phyloP scores from a whole-genome alignment of 306 rosid species.

The Gastrolobium bilobum region DNA sequence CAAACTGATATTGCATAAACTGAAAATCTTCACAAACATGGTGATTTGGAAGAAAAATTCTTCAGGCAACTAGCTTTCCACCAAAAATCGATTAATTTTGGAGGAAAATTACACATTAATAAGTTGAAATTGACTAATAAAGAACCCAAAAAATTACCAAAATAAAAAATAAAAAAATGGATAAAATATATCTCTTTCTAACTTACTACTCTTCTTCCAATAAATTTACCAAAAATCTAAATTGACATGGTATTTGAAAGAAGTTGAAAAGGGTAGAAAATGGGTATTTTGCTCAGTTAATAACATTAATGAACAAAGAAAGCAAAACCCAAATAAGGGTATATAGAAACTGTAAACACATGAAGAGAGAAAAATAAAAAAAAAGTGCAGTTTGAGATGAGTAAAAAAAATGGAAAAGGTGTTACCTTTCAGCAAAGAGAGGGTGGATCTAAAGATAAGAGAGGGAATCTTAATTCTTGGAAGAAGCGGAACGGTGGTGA shows the following conservation, averaged over 20 bases:
- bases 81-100: not conserved
- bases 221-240: not conserved
- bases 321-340: not conserved
- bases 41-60: not conserved
- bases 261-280: not conserved
- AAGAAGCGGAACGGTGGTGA: constrained; percentile 23
- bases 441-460: constrained; percentile 38
- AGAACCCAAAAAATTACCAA: not conserved
- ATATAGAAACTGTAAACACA: not conserved
- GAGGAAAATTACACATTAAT: constrained; percentile 10
- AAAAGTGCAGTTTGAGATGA: not conserved
- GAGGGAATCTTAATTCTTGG: not conserved
- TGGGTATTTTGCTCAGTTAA: not conserved
- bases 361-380: not conserved
- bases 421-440: constrained; percentile 38
- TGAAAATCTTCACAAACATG: not conserved
- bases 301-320: constrained; percentile 3
- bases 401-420: constrained; percentile 25
- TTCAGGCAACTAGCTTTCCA: not conserved
- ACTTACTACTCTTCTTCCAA: not conserved
- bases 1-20: constrained; percentile 12
- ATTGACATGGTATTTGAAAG: not conserved
- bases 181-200: not conserved
- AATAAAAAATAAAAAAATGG: not conserved
- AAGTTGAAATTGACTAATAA: not conserved